Evolutionary conservation across 345 rosid genomes (phyloP).

Genomic region (Firmiana major): DNA sequence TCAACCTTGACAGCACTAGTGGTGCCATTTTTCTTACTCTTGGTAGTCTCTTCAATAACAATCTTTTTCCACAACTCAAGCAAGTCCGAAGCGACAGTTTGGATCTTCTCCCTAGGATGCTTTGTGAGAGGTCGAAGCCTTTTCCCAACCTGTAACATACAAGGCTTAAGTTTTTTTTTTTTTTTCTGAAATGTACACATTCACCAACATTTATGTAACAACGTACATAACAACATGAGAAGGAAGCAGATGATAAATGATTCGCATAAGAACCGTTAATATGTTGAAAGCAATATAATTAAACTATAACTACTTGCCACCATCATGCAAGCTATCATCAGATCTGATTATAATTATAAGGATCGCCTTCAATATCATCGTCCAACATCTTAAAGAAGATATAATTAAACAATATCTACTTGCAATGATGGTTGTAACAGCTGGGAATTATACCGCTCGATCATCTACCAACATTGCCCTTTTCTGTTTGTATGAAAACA

Average conservation of each 20-base stretch:
- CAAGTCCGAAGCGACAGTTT: slow-evolving; percentile 53
- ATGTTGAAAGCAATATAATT: not conserved
- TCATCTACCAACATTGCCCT: not conserved
- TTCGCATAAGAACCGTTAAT: slow-evolving; percentile 44
- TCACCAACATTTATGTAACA: not conserved
- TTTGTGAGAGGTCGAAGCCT: slow-evolving; percentile 79
- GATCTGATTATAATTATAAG: not conserved
- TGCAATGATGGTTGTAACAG: not conserved
- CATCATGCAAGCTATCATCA: not conserved
- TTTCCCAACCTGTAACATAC: slow-evolving; percentile 73
- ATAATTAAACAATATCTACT: not conserved
- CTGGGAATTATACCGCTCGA: not conserved
- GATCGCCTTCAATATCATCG: not conserved
- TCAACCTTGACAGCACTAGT: slow-evolving; percentile 43
- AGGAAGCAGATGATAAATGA: slow-evolving; percentile 13
- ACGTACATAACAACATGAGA: not conserved
- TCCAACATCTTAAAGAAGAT: not conserved
- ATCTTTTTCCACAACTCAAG: slow-evolving; percentile 85
- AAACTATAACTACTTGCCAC: not conserved
- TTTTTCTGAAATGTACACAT: not conserved
- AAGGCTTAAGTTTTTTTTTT: not conserved
- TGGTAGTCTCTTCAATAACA: slow-evolving; percentile 75
- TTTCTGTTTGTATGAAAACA: not conserved
- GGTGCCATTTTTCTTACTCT: slow-evolving; percentile 49
- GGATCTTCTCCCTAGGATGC: slow-evolving; percentile 66